These are phyloP conservation scores for Fusarium odoratissimum DNA, from an alignment of 2,329 filamentous ascomycete genomes.

Conservation along the genomic window DNA sequence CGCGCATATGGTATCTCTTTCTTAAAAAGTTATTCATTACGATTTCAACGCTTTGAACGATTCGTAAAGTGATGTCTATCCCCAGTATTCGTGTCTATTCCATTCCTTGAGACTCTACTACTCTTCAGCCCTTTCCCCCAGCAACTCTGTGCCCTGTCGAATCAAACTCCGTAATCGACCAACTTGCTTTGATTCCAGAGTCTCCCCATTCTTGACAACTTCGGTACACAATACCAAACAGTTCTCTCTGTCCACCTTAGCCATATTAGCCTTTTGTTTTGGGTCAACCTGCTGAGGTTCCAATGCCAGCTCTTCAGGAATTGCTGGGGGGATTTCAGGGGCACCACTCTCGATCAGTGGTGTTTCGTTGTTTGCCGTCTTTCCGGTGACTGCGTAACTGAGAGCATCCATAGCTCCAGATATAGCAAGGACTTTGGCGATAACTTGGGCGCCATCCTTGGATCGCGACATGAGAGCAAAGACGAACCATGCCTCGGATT, in stretches of 20 bases:
- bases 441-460: conserved; percentile 59
- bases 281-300: conserved; percentile 62
- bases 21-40: conserved; percentile 37
- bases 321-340: conserved; percentile 19
- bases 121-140: conserved; percentile 47
- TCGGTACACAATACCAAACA: conserved; percentile 69
- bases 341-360: conserved; percentile 34
- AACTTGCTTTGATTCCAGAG: conserved; percentile 54
- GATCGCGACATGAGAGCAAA: conserved; percentile 70
- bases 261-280: conserved; percentile 57
- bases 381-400: conserved; percentile 61
- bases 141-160: conserved; percentile 60
- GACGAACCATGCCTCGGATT: conserved; percentile 72
- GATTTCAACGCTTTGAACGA: conserved; percentile 2
- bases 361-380: conserved; percentile 36
- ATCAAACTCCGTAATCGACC: conserved; percentile 61
- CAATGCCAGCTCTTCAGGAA: conserved; percentile 53
- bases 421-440: conserved; percentile 57
- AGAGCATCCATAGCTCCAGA: conserved; percentile 58
- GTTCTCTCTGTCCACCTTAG: conserved; percentile 69
- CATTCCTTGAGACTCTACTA: not conserved
- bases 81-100: not conserved
- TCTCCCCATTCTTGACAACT: conserved; percentile 59
- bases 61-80: conserved; percentile 5
- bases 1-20: conserved; percentile 35